Evolutionary conservation across 768 basidiomycete genomes (phyloP), one percentile per base, ranked within the genome.

Genomic region (Amanita rimosa): DNA sequence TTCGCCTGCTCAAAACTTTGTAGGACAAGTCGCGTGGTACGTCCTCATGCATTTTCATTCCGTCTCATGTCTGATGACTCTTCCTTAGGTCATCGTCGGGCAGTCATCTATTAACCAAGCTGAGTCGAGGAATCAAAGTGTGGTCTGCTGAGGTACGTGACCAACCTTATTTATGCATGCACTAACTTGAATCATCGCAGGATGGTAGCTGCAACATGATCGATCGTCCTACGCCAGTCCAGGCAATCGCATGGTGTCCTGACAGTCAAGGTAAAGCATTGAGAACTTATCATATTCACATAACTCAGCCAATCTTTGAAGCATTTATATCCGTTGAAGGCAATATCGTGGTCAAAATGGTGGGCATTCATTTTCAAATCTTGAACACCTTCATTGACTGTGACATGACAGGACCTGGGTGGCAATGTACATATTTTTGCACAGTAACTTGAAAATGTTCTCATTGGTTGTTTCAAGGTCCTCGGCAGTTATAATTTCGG

Each of bases 1-100:
- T 57, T 67, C 79, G 4, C n/a, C 45, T 4, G 22, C 34, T 33
- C 72, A 76, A 52, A 81, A 81, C n/a, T 85, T 86, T 60, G 78
- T 85, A 27, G 76, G 79, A 29, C 84, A 85, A 62, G 84, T 86
- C 27, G 83, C 82, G 26, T 88, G 85, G 83, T 81, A 50, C 46
- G 65, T 27, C 26, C 41, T 5, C 29, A 21, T 13, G 14, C 46
- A n/a, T 46, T 10, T n/a, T 21, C 34, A 26, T 42, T 24, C 40
- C 36, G 9, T 40, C 16, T 43, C 43, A 42, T 16, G 39, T 19
- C 26, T 49, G 27, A 50, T 50, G 19, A 45, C 27, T 35, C 5
- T 34, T 26, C 9, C 35, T 16, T 49, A 81, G 79, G 82, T 83
- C 83, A 13, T 83, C 83, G 0, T 72, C 68, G 29, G 83, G 85